phyloP scores from a whole-genome alignment of 805 yeast genomes.

The Schwanniomyces pseudopolymorphus region DNA sequence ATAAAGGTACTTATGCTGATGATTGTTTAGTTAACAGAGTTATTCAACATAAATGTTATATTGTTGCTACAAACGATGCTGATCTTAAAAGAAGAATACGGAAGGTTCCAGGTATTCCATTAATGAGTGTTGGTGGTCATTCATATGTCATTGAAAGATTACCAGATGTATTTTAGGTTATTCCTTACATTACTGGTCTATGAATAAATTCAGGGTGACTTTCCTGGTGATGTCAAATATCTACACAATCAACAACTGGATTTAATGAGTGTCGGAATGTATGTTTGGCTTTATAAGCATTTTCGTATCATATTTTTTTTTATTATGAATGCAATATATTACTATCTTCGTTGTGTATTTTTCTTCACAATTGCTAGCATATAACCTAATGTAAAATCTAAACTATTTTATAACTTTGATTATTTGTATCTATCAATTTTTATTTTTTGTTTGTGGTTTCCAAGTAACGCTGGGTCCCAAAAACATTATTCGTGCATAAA shows the following conservation, averaged over 20 bases:
- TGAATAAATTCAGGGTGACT: not conserved
- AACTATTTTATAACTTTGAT: not conserved
- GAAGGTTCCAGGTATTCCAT: constrained; percentile 95
- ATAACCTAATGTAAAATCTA: not conserved
- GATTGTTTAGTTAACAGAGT: constrained; percentile 94
- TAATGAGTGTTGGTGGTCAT: constrained; percentile 95
- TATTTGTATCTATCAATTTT: not conserved
- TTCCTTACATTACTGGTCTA: not conserved
- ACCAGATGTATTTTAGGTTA: constrained; percentile 77
- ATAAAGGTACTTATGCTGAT: constrained; percentile 97
- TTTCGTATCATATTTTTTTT: not conserved
- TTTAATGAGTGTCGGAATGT: not conserved
- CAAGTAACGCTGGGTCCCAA: too few relatives aligned
- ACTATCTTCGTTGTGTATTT: not conserved
- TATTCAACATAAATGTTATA: constrained; percentile 93
- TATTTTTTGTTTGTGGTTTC: not conserved
- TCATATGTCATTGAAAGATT: constrained; percentile 89
- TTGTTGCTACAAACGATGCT: constrained; percentile 98
- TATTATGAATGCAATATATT: not conserved
- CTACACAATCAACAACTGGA: not conserved
- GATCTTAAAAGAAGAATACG: constrained; percentile 91
- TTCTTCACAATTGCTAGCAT: not conserved
- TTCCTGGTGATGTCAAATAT: not conserved
- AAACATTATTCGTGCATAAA: not conserved
- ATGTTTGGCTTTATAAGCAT: not conserved